Evolutionary conservation across 345 rosid species (phyloP), one percentile per base, ranked within the genome.

Genomic region (Zanthoxylum bungeanum): DNA sequence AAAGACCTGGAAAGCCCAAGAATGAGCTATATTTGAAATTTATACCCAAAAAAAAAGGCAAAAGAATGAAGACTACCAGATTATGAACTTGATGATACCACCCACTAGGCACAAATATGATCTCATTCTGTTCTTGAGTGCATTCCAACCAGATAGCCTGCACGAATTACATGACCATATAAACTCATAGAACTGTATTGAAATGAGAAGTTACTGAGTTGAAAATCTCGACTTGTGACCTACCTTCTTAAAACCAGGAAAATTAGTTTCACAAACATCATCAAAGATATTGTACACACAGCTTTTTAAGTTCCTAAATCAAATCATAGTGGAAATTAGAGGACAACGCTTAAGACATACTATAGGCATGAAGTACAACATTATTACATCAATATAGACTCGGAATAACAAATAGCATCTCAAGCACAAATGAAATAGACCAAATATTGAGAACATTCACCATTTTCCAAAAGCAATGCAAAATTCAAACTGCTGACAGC

Each of bases 71-170:
- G 66, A 31, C 46, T 83, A 92, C 98, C 90, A 92, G 79, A 87
- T 94, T 94, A 66, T 85, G 92, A 66, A 94, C 98, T 92, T 94
- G 98, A 85, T 94, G 95, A 82, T 89, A 90, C 98, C 98, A 94
- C 75, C 98, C 98, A 65, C 98, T 90, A 28, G 98, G 98, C 68
- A 92, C 98, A 85, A 87, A 92, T 70, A 92, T 85, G 66, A 85
- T 78, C 75, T 90, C 96, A 67, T 88, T 87, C 37, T 79, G 68
- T 72, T 84, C 90, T 82, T 92, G 98, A 78, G 75, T 76, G 80
- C 97, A 90, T 62, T 89, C 97, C 70, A 87, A 69, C 98, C 98
- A 94, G 72, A 84, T 61, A 47, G 97, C 85, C 98, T 92, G 76
- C 79, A 76, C n/a, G 24, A 28, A 76, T 37, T 66, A 52, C 60